Base-by-base conservation (phyloP, 805 yeast genomes). In the Pichia pseudocactophila region DNA sequence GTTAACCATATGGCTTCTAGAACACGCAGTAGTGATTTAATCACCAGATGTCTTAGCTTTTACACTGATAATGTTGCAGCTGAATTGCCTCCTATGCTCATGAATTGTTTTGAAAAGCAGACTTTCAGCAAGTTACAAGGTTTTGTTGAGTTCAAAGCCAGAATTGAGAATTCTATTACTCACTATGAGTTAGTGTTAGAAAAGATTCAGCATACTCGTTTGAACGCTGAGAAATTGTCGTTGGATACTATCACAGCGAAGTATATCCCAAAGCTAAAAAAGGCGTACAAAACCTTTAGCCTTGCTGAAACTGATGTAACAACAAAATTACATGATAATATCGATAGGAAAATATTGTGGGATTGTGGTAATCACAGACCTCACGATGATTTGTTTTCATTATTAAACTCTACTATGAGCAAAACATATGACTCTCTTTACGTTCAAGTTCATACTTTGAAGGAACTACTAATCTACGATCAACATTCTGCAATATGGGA, bases 101-200 rank as follows among this genome's bases (percentile, higher is more conserved):
- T 64, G 30, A 63, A 67, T 17, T 82, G 84, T 0, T 76, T 82
- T 50, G 73, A 78, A 30, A 68, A 70, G 19, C 68, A 71, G 17
- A 70, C 82, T 0, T 84, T 72, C 58, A 78, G 80, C 45, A 88
- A 87, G 55, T 53, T 87, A 15, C 67, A 70, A 25, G 81, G 87
- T 1, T 76, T 87, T 58, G 52, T 82, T 16, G 76, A 76, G 17
- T 78, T 89, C 49, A 75, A 75, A 13, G 53, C 58, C 11, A 66
- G 78, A 39, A 50, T 86, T 36, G 52, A 60, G 2, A 58, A 66
- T 39, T 84, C 95, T 1, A 47, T 71, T 27, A 63, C 72, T 8
- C 65, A 66, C 46, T 66, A 67, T 53, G 51, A 67, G 17, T 54
- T 64, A 12, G 45, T 63, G 34, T 43, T 66, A 25, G 65, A 61